Evolutionary conservation across 805 yeast genomes (phyloP), one percentile per base, ranked within the genome.

Genomic region (Yarrowia sp.): DNA sequence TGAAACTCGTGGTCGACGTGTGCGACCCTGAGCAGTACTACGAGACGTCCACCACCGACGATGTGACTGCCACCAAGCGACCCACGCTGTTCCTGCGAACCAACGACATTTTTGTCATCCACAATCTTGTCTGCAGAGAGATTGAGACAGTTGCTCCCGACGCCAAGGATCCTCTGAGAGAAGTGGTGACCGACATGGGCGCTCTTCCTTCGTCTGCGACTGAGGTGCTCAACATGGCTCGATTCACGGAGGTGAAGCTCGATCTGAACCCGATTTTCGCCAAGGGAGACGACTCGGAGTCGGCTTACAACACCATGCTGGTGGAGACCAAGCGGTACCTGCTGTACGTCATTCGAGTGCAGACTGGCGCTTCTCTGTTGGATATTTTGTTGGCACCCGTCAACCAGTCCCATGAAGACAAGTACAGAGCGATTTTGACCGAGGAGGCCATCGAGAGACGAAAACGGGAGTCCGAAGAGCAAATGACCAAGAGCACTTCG

Each of bases 301-400:
- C 87, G 1, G 87, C 86, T 73, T 77, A 83, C 44, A 84, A 84
- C 65, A 79, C 89, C 7, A 77, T 91, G 38, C 80, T 88, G 73
- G 83, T 91, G 66, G 92, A 91, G 74, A 92, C 90, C 0, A 94
- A 94, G 76, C 81, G 97, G 70, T 89, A 92, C 71, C 79, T 93
- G n/a, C 78, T 89, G 15, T 92, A 92, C 74, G 86, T 94, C 73
- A 86, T 93, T 70, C 87, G 92, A 71, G 90, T 95, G 7, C 98
- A 95, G 79, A 82, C 80, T 56, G 87, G 87, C 33, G 80, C 84
- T 1, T 87, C 86, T 70, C 81, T 94, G 55, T 83, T 88, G 67
- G 94, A 90, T 63, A 78, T 91, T 66, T 76, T 92, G 63, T 82
- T 90, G 10, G 84, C 87, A 4, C 89, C 89, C 3, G 91, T 90